A percentile compares a stretch with the other conserved stretches of the same genome.
Conservation (phyloP, 345 rosid species). For the Citrus maxima region DNA sequence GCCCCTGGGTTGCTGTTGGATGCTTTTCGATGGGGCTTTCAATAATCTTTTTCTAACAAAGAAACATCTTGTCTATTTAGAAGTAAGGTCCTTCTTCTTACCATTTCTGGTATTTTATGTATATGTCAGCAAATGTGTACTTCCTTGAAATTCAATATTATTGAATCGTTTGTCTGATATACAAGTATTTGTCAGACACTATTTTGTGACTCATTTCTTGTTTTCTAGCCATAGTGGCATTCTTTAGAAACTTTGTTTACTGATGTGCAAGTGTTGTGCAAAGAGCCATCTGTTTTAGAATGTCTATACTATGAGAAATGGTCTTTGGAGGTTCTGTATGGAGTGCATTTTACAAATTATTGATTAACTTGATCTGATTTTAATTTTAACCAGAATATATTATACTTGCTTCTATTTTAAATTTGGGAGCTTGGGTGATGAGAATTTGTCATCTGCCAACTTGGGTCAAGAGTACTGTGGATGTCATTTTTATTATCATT, state of each 20-base stretch:
- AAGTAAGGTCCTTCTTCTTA: conserved; percentile 22
- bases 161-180: conserved; percentile 10
- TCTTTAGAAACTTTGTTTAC: conserved; percentile 5
- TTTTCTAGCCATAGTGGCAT: conserved; percentile 9
- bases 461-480: background rate
- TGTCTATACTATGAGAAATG: background rate
- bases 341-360: background rate
- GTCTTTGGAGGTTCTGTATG: background rate
- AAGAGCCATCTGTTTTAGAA: too few species aligned
- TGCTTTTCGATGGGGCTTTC: conserved; percentile 90
- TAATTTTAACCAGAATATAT: background rate
- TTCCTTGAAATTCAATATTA: conserved; percentile 1
- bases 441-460: background rate
- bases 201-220: conserved; percentile 5
- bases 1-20: conserved; percentile 91
- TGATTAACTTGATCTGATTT: background rate
- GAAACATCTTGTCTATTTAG: conserved; percentile 10
- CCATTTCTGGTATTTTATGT: background rate
- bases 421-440: background rate
- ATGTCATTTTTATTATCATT: background rate
- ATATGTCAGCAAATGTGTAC: background rate
- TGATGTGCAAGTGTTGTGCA: background rate
- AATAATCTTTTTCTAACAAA: conserved; percentile 69
- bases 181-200: conserved; percentile 4
- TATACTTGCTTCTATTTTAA: background rate